A percentile compares a stretch with the other conserved stretches of the same genome.
Conservation (phyloP, 306 rosid species). For the Ormosia emarginata region DNA sequence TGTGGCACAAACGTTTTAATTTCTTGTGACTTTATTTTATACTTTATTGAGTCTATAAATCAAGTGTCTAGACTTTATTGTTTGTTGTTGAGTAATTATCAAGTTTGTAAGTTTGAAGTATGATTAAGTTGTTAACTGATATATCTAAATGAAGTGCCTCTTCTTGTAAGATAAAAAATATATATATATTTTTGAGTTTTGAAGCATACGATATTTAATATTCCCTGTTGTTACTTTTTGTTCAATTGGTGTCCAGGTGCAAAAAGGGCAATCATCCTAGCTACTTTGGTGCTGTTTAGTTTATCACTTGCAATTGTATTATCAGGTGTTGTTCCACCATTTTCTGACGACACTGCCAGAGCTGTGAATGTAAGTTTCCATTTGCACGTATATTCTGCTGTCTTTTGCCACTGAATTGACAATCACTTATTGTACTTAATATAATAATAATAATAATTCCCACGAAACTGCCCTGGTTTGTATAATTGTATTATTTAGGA, state of each 20-base stretch:
- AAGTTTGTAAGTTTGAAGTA: slow-evolving; percentile 12
- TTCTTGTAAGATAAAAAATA: not conserved
- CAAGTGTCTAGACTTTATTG: not conserved
- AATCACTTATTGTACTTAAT: not conserved
- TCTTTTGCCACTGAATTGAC: not conserved
- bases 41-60: not conserved
- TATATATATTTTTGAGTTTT: not conserved
- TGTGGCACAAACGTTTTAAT: not conserved
- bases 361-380: slow-evolving; percentile 70
- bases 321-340: slow-evolving; percentile 69
- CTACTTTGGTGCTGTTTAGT: slow-evolving; percentile 58
- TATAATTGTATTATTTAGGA: not conserved
- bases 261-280: slow-evolving; percentile 51
- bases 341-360: slow-evolving; percentile 72
- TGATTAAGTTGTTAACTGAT: not conserved
- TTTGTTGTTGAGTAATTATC: not conserved
- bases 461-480: not conserved
- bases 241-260: slow-evolving; percentile 58
- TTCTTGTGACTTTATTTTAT: not conserved
- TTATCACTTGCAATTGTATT: slow-evolving; percentile 49
- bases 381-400: not conserved
- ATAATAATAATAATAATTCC: not conserved
- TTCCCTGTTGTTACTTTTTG: not conserved
- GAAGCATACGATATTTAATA: not conserved
- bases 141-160: not conserved